A percentile compares a stretch with the other conserved stretches of the same genome.
phyloP scores from a whole-genome alignment of 2,329 filamentous ascomycete species.

The Trichophyton rubrum region DNA sequence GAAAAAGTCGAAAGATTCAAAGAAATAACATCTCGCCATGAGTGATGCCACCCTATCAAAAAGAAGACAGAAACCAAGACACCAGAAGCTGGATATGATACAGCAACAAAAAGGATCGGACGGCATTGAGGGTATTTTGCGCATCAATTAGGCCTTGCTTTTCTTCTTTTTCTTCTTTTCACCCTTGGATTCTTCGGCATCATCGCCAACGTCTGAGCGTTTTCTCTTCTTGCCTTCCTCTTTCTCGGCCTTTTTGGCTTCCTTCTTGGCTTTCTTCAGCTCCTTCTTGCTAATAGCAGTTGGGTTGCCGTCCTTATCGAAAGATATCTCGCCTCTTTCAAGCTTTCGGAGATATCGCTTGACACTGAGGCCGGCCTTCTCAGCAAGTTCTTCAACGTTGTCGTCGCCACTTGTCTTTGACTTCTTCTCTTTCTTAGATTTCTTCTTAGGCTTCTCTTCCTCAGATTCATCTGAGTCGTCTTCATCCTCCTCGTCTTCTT shows the following conservation, averaged over 20 bases:
- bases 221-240: constrained; percentile 62
- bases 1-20: background rate
- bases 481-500: constrained; percentile 23
- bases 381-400: constrained; percentile 48
- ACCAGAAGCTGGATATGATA: constrained; percentile 26
- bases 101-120: constrained; percentile 18
- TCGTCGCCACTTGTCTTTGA: constrained; percentile 36
- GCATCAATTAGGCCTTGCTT: constrained; percentile 38
- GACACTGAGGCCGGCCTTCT: constrained; percentile 55
- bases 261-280: constrained; percentile 59
- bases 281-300: constrained; percentile 63
- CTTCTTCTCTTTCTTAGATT: background rate
- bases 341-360: constrained; percentile 69
- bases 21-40: constrained; percentile 9
- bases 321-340: constrained; percentile 59
- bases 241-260: constrained; percentile 42
- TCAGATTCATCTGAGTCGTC: constrained; percentile 20
- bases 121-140: constrained; percentile 13
- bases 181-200: constrained; percentile 38
- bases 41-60: constrained; percentile 5
- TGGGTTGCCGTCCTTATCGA: constrained; percentile 53
- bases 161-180: constrained; percentile 52
- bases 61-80: constrained; percentile 7
- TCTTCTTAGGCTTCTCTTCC: constrained; percentile 11
- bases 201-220: constrained; percentile 44